Percentiles rank a stretch among this genome's conserved stretches.
These are phyloP conservation scores for Chamaecyparis obtusa DNA, from an alignment of 75 land plant genomes.

Conservation along the genomic window DNA sequence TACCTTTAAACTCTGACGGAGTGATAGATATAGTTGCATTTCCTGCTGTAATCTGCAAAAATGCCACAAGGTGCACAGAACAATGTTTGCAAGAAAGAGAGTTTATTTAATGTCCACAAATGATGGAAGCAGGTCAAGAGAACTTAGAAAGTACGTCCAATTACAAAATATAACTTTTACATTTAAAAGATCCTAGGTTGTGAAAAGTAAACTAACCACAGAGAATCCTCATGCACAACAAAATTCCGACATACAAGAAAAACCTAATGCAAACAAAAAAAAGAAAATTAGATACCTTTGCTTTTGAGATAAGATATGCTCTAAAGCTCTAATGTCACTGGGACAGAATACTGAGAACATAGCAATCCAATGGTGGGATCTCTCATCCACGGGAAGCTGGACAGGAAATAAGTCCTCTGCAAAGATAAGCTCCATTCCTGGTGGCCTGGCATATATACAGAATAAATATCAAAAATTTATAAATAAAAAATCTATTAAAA, in stretches of 20 bases:
- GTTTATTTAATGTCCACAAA: background rate
- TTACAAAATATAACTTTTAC: background rate
- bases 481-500: background rate
- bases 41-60: slow-evolving; percentile 73
- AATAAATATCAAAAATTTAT: background rate
- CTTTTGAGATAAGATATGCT: slow-evolving; percentile 65
- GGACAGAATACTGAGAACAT: slow-evolving; percentile 65
- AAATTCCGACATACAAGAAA: background rate
- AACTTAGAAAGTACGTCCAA: background rate
- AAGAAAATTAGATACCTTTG: slow-evolving; percentile 47
- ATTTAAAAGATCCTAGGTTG: background rate
- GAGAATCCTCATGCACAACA: background rate
- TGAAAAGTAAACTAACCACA: background rate
- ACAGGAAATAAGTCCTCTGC: slow-evolving; percentile 72
- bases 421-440: slow-evolving; percentile 72
- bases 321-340: slow-evolving; percentile 67
- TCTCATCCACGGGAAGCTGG: slow-evolving; percentile 63
- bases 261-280: background rate
- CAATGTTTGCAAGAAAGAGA: background rate
- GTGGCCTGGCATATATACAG: slow-evolving; percentile 45
- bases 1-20: slow-evolving; percentile 67
- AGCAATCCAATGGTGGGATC: slow-evolving; percentile 75
- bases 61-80: background rate
- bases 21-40: slow-evolving; percentile 55
- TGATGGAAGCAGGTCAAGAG: background rate